Evolutionary conservation across 495 filamentous ascomycete species (phyloP), one percentile per base, ranked within the genome.

Genomic region (Geoglossum glabrum): DNA sequence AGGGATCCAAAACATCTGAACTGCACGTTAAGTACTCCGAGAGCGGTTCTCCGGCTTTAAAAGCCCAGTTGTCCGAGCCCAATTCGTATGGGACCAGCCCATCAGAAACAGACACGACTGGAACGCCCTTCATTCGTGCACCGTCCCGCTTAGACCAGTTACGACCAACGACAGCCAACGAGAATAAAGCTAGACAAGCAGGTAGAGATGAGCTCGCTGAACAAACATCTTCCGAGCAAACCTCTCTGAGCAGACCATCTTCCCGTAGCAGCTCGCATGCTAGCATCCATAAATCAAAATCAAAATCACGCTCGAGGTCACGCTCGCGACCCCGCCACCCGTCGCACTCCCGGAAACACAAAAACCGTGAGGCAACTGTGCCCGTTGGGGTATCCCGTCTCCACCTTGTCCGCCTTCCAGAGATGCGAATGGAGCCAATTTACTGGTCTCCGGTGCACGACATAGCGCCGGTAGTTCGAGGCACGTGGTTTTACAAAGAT

Each of bases 371-470:
- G 59, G 34, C 60, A 8, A 76, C 79, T 55, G 74, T 93, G 43
- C 77, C 83, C 4, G 87, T 93, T 15, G 87, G 87, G 3, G 74
- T 87, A 3, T 87, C 84, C 17, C 79, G 86, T 59, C 72, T 93
- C 51, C 85, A 81, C 61, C 61, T 79, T 23, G 76, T 79, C 4
- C 72, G 77, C 57, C 59, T 79, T 50, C 76, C 76, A 51, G 71
- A 68, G 57, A 57, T 79, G 15, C 73, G 73, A 63, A 96, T 98
- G 89, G 84, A 90, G 66, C 92, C 92, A 0, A 96, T 97, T 43
- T 98, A 98, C 64, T 98, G 92, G 92, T 88, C 82, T 34, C 90
- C 92, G n/a, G 76, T 96, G 23, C 86, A 94, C 61, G 92, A 98
- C 64, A 77, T 95, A 17, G 83, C 86, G 9, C 73, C 75, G 10